Percentiles rank a stretch among this genome's conserved stretches.
Evolutionary conservation across 2,329 filamentous ascomycete genomes (phyloP).

Genomic region (Myriosclerotinia curreyana): DNA sequence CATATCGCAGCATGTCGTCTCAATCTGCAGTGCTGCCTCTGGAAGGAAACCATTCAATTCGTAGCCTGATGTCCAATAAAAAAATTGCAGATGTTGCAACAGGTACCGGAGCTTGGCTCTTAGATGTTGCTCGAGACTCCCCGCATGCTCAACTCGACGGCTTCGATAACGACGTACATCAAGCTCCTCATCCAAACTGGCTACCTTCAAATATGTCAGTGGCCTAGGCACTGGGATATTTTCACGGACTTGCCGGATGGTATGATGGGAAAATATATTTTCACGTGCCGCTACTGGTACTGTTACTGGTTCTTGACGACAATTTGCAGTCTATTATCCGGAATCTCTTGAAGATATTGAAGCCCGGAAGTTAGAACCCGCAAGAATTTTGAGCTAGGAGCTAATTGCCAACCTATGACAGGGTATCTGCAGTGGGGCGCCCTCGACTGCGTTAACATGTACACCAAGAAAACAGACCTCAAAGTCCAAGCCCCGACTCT

Average conservation of each 20-base stretch:
- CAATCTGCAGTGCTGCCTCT: too few relatives aligned
- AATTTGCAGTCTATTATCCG: neutral
- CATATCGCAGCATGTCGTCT: too few relatives aligned
- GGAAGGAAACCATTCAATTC: conserved; percentile 9
- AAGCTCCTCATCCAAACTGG: conserved; percentile 1
- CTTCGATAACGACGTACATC: neutral
- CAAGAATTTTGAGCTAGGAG: neutral
- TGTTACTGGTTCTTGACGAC: conserved; percentile 1
- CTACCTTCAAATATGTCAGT: neutral
- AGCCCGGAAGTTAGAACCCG: neutral
- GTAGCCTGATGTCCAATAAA: neutral
- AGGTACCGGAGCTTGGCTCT: conserved; percentile 9
- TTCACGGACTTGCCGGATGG: conserved; percentile 4
- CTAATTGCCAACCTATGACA: neutral
- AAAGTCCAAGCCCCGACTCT: neutral
- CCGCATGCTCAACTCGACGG: neutral
- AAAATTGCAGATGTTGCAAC: conserved; percentile 16
- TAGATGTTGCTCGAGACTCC: neutral
- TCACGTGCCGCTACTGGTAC: neutral
- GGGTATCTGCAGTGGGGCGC: conserved; percentile 18
- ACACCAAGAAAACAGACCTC: neutral
- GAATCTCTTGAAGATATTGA: conserved; percentile 14
- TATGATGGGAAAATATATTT: neutral
- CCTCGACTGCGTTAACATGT: conserved; percentile 11
- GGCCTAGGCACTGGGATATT: neutral